Percentiles rank a stretch among this genome's conserved stretches.
phyloP scores from a whole-genome alignment of 257 asterid species.

The Petunia secreta region DNA sequence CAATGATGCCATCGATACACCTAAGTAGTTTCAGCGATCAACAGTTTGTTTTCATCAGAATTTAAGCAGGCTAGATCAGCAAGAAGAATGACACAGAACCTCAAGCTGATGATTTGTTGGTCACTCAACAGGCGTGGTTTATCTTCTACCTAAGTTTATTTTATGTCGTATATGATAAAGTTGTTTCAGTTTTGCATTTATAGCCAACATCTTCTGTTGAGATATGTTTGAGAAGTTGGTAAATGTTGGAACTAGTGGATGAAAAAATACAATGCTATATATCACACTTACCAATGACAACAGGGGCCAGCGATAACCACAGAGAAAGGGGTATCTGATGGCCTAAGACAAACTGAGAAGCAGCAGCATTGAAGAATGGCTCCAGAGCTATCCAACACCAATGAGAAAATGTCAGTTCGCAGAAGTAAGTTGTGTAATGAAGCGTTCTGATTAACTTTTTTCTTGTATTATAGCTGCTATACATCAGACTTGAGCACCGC shows the following conservation, averaged over 20 bases:
- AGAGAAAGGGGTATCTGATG: slow-evolving; percentile 76
- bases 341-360: slow-evolving; percentile 95
- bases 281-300: slow-evolving; percentile 69
- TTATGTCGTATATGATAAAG: neutral
- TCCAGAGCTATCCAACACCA: slow-evolving; percentile 72
- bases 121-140: neutral
- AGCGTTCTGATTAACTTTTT: neutral
- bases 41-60: slow-evolving; percentile 9
- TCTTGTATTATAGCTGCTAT: neutral
- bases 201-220: neutral
- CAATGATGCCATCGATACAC: slow-evolving; percentile 98
- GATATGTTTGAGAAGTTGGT: neutral
- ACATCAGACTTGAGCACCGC: neutral
- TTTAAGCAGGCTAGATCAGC: neutral
- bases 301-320: slow-evolving; percentile 96
- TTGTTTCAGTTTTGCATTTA: neutral
- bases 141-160: neutral
- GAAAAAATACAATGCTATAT: neutral
- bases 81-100: neutral
- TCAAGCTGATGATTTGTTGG: neutral
- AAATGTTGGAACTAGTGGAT: neutral
- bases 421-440: neutral
- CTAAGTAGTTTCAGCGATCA: slow-evolving; percentile 40
- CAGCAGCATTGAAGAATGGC: slow-evolving; percentile 99
- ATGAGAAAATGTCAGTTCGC: neutral